A percentile compares a stretch with the other conserved stretches of the same genome.
Conservation (phyloP, 2,329 filamentous ascomycete species). For the Ascochyta fabae region DNA sequence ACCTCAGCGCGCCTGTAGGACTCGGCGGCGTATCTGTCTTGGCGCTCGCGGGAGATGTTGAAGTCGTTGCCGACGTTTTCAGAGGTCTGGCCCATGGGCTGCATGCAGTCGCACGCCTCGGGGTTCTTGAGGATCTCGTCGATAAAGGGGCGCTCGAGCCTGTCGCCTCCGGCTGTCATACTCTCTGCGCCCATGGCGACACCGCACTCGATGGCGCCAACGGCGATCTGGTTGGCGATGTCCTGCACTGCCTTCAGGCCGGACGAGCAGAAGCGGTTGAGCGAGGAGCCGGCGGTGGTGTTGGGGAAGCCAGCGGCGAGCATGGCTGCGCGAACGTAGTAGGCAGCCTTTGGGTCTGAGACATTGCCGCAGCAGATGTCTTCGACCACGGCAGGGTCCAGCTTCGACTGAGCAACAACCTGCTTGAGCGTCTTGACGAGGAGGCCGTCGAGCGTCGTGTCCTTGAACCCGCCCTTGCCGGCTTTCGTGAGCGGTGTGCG, state of each 20-base stretch:
- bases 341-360: slow-evolving; percentile 82
- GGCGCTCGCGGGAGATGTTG: slow-evolving; percentile 76
- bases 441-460: slow-evolving; percentile 87
- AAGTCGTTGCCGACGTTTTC: slow-evolving; percentile 96
- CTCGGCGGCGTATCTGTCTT: slow-evolving; percentile 87
- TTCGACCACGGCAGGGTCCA: slow-evolving; percentile 82
- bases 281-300: slow-evolving; percentile 78
- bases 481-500: slow-evolving; percentile 90
- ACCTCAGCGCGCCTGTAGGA: slow-evolving; percentile 85
- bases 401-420: slow-evolving; percentile 68
- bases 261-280: slow-evolving; percentile 97
- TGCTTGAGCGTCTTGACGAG: slow-evolving; percentile 80
- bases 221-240: slow-evolving; percentile 84
- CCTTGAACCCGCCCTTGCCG: slow-evolving; percentile 92
- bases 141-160: slow-evolving; percentile 75
- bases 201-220: slow-evolving; percentile 83
- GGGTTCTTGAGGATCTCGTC: slow-evolving; percentile 75
- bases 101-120: slow-evolving; percentile 83
- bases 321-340: slow-evolving; percentile 86
- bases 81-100: slow-evolving; percentile 97
- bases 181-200: slow-evolving; percentile 87
- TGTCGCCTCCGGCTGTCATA: slow-evolving; percentile 79
- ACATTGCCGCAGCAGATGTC: slow-evolving; percentile 95
- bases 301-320: slow-evolving; percentile 94
- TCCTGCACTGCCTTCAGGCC: slow-evolving; percentile 95